Evolutionary conservation across 2,329 filamentous ascomycete species (phyloP), one percentile per base, ranked within the genome.

Genomic region (Juglanconis sp.): DNA sequence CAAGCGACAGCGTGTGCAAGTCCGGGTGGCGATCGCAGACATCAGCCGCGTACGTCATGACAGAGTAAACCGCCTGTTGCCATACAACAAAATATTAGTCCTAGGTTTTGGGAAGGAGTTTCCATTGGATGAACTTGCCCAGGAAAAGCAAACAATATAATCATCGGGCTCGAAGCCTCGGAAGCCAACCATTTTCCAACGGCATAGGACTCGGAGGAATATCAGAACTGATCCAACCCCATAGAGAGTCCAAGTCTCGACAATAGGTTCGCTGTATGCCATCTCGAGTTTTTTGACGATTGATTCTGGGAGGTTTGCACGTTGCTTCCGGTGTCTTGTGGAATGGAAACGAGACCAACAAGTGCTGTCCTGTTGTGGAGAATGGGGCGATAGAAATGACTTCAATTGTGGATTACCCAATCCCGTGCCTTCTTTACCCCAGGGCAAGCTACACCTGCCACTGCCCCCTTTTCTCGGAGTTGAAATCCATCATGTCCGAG

Each of bases 161-260:
- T 76, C 74, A 54, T 76, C 74, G 15, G 64, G 64, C 13, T 71
- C 65, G 34, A 70, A 74, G 9, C 69, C 68, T 4, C 65, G 63
- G 5, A 70, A 56, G 1, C 73, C 73, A 1, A 74, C 73, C 53
- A 75, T 62, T 34, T 67, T 70, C 1, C 68, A 71, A 3, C 74
- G 68, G 31, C 68, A 70, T 44, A 73, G 71, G 1, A 73, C 60
- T 11, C 74, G 66, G 8, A 69, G 58, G 4, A 66, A 67, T 30
- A 76, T 74, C 53, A 71, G 67, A 0, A 68, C 13, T 17, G 65
- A 69, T 1, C 73, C 74, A 4, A 74, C 50, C 4, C 64, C 54
- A 59, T 71, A 76, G n/a, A 76, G 67, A 51, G 68, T 64, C 74
- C 73, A 76, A 68, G 73, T 73, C 55, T 75, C 73, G 2, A 68